A percentile compares a stretch with the other conserved stretches of the same genome.
phyloP scores from a whole-genome alignment of 2,329 filamentous ascomycete species.

The Fusarium tuaranense region DNA sequence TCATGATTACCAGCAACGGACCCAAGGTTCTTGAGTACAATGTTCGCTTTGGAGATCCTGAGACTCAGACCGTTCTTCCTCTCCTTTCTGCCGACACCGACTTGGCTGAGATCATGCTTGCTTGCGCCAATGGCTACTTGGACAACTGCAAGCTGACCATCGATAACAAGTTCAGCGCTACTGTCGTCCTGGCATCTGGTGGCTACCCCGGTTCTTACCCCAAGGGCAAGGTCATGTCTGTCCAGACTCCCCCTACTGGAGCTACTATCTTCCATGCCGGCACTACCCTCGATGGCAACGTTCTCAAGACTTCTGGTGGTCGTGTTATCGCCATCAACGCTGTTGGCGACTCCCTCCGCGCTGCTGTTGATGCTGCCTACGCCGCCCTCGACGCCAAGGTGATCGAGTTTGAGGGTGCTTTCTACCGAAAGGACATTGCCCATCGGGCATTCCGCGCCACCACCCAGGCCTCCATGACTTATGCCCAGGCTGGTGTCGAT shows the following conservation, averaged over 20 bases:
- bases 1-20: constrained; percentile 88
- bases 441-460: constrained; percentile 73
- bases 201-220: constrained; percentile 90
- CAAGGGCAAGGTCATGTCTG: constrained; percentile 76
- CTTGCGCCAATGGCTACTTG: constrained; percentile 81
- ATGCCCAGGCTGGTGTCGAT: constrained; percentile 92
- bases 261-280: constrained; percentile 91
- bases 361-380: constrained; percentile 91
- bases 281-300: constrained; percentile 72
- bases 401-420: constrained; percentile 89
- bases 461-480: constrained; percentile 76
- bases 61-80: constrained; percentile 85
- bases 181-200: constrained; percentile 91
- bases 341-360: constrained; percentile 76
- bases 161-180: constrained; percentile 80
- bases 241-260: constrained; percentile 58
- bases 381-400: constrained; percentile 74
- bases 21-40: constrained; percentile 91
- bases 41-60: constrained; percentile 88
- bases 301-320: constrained; percentile 83
- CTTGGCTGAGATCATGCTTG: constrained; percentile 86
- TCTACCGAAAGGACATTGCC: constrained; percentile 93
- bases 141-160: constrained; percentile 76
- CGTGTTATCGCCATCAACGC: constrained; percentile 95
- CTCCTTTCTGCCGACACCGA: constrained; percentile 82